These are phyloP conservation scores for Pezicula carpinea DNA, from an alignment of 2,329 filamentous ascomycete genomes.

Conservation along the genomic window DNA sequence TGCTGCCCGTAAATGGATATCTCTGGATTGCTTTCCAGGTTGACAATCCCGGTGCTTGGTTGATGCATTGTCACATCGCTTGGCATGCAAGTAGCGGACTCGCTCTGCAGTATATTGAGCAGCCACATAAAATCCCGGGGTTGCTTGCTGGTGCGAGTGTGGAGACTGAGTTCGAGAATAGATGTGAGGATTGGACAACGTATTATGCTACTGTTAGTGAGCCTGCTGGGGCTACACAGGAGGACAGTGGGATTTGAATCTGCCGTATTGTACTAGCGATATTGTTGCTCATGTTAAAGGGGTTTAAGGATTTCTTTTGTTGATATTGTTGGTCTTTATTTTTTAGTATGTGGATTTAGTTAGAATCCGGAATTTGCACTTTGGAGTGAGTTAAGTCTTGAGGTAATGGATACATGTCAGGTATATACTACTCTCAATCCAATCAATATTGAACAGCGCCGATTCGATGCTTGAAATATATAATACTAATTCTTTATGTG, in stretches of 20 bases:
- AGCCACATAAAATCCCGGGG: constrained; percentile 24
- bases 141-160: constrained; percentile 15
- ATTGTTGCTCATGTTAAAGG: background rate
- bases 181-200: constrained; percentile 27
- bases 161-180: background rate
- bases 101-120: constrained; percentile 41
- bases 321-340: background rate
- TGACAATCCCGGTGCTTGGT: constrained; percentile 45
- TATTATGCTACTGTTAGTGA: constrained; percentile 3
- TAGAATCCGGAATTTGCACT: too few species aligned
- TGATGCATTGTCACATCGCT: constrained; percentile 47
- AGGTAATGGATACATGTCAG: too few species aligned
- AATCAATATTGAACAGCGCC: too few species aligned
- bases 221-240: background rate
- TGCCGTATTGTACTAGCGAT: background rate
- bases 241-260: constrained; percentile 7
- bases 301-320: background rate
- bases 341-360: background rate
- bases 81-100: constrained; percentile 9
- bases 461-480: too few species aligned
- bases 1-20: constrained; percentile 39
- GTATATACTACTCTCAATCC: too few species aligned
- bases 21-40: constrained; percentile 45
- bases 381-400: too few species aligned
- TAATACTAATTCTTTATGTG: too few species aligned